Evolutionary conservation across 352 stramenopile species (phyloP), one percentile per base, ranked within the genome.

Genomic region (Phytophthora cryptogea): DNA sequence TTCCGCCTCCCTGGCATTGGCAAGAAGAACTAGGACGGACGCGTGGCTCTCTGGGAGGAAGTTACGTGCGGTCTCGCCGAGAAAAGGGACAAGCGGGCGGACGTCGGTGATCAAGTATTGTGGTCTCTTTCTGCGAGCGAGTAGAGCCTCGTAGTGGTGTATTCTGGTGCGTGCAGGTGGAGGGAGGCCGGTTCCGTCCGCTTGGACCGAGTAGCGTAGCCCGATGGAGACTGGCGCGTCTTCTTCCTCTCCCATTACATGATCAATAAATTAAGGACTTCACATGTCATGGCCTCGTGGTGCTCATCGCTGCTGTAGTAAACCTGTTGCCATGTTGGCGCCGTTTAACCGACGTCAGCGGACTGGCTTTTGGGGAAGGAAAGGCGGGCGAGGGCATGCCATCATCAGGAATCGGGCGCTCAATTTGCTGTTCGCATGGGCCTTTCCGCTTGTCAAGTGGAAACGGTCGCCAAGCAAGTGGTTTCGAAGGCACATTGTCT

Each of bases 1-100:
- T 90, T 90, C 70, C 74, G 79, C 10, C 62, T 92, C 26, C 83
- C 83, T 14, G 68, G 77, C 49, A 73, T 82, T 32, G 78, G 81
- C 68, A 88, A 87, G 68, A 92, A 89, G 71, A 89, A 88, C 67
- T 90, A 83, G 83, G 83, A 63, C 74, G 72, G 40, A 60, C 40
- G 32, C 46, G 54, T 51, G 30, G 16, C 30, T 66, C 33, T 37
- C 30, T 61, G 31, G 39, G 26, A 49, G 37, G 35, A 50, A 65
- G 51, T 40, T 44, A 50, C 54, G 33, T 63, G 61, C 54, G 13
- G 50, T 42, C 46, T 64, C 43, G 48, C 36, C 17, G 54, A 59
- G 48, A 55, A 47, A 50, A 47, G 17, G 40, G 20, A 52, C 45
- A 56, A 58, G 49, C 37, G 57, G 52, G 40, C 33, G 42, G 45